Evolutionary conservation across 208 protist genomes (phyloP).

Genomic region (Trypanosoma melophagium): DNA sequence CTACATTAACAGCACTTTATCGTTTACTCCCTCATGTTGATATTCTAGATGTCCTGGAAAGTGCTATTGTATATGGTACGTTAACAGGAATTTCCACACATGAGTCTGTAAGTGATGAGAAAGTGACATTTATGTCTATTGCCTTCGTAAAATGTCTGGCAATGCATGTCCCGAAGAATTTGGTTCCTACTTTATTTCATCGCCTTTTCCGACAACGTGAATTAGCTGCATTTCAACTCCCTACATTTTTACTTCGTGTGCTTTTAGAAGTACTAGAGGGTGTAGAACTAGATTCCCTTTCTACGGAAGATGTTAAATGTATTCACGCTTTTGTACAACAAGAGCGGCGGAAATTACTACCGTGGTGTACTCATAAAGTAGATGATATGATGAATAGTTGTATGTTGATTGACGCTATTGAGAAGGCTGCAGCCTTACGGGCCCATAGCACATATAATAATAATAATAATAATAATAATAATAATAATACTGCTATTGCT

Average conservation of each 20-base stretch:
- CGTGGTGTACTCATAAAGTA: background rate
- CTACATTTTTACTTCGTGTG: constrained; percentile 16
- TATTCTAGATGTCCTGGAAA: constrained; percentile 21
- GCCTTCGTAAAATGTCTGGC: constrained; percentile 23
- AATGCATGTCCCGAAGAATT: constrained; percentile 11
- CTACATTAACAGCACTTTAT: constrained; percentile 21
- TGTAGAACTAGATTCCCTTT: constrained; percentile 4
- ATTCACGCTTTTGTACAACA: constrained; percentile 21
- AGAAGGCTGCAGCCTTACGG: constrained; percentile 9
- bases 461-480: too few species aligned
- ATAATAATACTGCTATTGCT: too few species aligned
- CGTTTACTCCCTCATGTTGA: constrained; percentile 23
- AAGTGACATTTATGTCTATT: background rate
- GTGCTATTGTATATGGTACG: background rate
- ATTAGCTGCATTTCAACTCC: constrained; percentile 23
- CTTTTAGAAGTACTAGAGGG: constrained; percentile 21
- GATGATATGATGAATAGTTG: background rate
- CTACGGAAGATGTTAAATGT: constrained; percentile 2
- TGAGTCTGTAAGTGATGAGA: background rate
- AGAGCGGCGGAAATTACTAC: constrained; percentile 10
- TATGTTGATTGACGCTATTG: constrained; percentile 18
- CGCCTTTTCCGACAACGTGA: constrained; percentile 28
- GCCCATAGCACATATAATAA: background rate
- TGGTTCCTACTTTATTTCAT: constrained; percentile 16
- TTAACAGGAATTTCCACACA: too few species aligned